Conservation (phyloP, 169 alveolate genomes). For the Plasmodium sp. region DNA sequence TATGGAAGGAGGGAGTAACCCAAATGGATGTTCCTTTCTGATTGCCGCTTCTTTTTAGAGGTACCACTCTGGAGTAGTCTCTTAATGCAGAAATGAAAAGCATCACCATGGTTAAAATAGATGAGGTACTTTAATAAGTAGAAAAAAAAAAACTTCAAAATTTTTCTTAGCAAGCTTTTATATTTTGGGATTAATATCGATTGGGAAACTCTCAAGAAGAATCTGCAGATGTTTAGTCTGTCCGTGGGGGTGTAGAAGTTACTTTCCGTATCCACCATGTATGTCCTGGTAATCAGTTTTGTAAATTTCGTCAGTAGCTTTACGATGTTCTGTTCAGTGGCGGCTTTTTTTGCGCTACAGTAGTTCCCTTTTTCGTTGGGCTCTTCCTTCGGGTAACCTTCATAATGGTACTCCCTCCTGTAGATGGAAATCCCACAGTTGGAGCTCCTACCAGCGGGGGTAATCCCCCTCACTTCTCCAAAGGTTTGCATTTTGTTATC, state of each 20-base stretch:
- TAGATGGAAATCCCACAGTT: neutral
- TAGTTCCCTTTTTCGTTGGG: neutral
- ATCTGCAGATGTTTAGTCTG: conserved; percentile 57
- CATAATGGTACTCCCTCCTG: neutral
- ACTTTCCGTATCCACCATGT: neutral
- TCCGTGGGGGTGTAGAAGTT: conserved; percentile 31
- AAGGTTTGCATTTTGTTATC: neutral
- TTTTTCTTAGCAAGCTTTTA: neutral
- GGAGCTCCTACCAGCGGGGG: neutral
- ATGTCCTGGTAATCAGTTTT: conserved; percentile 26
- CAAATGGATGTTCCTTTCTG: neutral
- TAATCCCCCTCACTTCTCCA: neutral
- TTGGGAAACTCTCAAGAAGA: conserved; percentile 46
- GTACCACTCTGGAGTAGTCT: conserved; percentile 20
- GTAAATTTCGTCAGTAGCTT: neutral
- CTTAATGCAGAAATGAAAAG: conserved; percentile 17
- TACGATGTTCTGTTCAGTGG: conserved; percentile 16
- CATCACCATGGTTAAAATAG: conserved; percentile 64
- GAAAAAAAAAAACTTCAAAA: conserved; percentile 40
- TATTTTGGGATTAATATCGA: conserved; percentile 32
- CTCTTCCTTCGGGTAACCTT: neutral
- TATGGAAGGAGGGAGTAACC: neutral
- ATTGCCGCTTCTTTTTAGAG: neutral
- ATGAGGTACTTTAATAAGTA: conserved; percentile 64
- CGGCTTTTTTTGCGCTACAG: neutral